These are phyloP conservation scores for Waltergamsia citrina DNA, from an alignment of 2,329 filamentous ascomycete genomes.

Conservation along the genomic window DNA sequence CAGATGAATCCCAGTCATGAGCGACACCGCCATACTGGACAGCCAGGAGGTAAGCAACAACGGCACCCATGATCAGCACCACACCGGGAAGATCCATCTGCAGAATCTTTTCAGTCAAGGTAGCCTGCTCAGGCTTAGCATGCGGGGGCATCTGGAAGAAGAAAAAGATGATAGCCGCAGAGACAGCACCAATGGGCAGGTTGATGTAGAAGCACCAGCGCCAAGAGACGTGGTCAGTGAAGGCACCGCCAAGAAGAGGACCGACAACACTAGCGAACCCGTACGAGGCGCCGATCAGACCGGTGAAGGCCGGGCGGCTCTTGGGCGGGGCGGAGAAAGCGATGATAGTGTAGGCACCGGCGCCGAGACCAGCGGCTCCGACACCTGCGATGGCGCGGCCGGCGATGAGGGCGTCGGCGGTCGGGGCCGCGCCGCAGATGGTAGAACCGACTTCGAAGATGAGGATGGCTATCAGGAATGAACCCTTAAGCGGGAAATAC, in stretches of 20 bases:
- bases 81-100: slow-evolving; percentile 32
- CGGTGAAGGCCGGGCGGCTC: slow-evolving; percentile 14
- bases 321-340: slow-evolving; percentile 19
- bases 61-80: slow-evolving; percentile 26
- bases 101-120: slow-evolving; percentile 25
- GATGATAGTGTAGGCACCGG: slow-evolving; percentile 35
- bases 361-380: slow-evolving; percentile 33
- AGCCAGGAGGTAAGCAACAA: slow-evolving; percentile 29
- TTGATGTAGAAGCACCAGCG: slow-evolving; percentile 22
- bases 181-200: slow-evolving; percentile 16
- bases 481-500: slow-evolving; percentile 41
- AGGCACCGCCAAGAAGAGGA: slow-evolving; percentile 15
- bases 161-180: slow-evolving; percentile 16
- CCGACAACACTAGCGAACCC: slow-evolving; percentile 15
- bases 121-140: slow-evolving; percentile 18
- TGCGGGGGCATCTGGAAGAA: slow-evolving; percentile 26
- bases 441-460: slow-evolving; percentile 46
- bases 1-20: slow-evolving; percentile 23
- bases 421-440: slow-evolving; percentile 37
- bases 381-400: slow-evolving; percentile 40
- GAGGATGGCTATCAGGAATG: slow-evolving; percentile 35
- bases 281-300: slow-evolving; percentile 14
- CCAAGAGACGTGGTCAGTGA: slow-evolving; percentile 15
- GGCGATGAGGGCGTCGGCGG: slow-evolving; percentile 37
- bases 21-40: slow-evolving; percentile 31